These are phyloP conservation scores for Rubia yunnanensis DNA, from an alignment of 257 asterid species.

Conservation along the genomic window DNA sequence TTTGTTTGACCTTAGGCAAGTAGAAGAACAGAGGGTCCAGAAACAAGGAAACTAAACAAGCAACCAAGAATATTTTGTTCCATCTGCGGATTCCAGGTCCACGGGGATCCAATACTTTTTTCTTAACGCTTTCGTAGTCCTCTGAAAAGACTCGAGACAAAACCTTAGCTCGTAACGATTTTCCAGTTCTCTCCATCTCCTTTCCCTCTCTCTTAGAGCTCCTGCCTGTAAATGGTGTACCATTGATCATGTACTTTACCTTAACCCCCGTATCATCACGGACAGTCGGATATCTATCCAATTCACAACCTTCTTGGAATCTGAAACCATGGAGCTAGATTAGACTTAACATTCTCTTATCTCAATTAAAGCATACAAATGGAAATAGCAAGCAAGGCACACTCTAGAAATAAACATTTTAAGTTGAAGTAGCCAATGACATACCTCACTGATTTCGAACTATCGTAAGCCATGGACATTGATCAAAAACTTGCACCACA, in stretches of 20 bases:
- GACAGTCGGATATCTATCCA: constrained; percentile 26
- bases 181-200: constrained; percentile 20
- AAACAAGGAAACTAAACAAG: constrained; percentile 77
- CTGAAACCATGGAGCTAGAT: constrained; percentile 29
- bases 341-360: background rate
- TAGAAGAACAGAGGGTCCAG: constrained; percentile 90
- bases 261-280: constrained; percentile 44
- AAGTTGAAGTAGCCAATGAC: background rate
- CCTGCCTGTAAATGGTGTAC: constrained; percentile 28
- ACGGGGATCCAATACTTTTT: constrained; percentile 75
- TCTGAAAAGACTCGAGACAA: constrained; percentile 86
- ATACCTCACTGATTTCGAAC: constrained; percentile 74
- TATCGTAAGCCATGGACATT: constrained; percentile 48
- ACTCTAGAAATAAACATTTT: background rate
- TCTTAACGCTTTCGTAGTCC: constrained; percentile 72
- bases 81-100: constrained; percentile 71
- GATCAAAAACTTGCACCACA: constrained; percentile 18
- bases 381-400: background rate
- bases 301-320: constrained; percentile 53
- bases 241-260: constrained; percentile 51
- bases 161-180: constrained; percentile 63
- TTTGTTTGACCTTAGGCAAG: constrained; percentile 50
- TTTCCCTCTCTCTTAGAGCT: constrained; percentile 32
- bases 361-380: background rate
- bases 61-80: constrained; percentile 82